Base-by-base conservation (phyloP, 2,329 filamentous ascomycete species). In the Sporothrix protearum region DNA sequence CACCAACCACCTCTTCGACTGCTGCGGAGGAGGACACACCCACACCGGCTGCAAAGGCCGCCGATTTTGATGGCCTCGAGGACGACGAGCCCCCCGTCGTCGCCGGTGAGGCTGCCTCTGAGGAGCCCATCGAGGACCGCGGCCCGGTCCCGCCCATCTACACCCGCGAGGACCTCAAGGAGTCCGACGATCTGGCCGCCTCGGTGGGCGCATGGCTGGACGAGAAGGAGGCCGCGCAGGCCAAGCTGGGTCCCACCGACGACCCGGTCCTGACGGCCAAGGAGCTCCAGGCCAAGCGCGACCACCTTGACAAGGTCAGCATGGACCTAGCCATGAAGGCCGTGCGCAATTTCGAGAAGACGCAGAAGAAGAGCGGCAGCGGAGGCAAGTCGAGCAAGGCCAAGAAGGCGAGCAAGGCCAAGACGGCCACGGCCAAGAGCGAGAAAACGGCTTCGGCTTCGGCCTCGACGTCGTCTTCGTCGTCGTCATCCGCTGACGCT, bases 51-150 rank as follows among this genome's bases (percentile, higher is more conserved):
- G 19, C 86, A 19, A 80, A 84, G 12, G 84, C 83, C 51, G 84
- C 83, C 51, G 87, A 88, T 2, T 89, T 92, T 76, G 92, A 89
- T 45, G 91, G 89, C n/a, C 87, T 96, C 0, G 94, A 97, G 74
- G 93, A 96, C 68, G 91, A 93, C 28, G 81, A 83, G 6, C 42
- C 76, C 2, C 77, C 78, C 45, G 78, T 76, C 10, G 78, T 79
- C 25, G 76, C 61, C n/a, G n/a, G n/a, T 4, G 22, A 42, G 12
- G 55, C 25, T 7, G 16, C 36, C 4, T 14, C 14, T 12, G 61
- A 47, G 36, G 84, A 86, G 57, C 76, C 81, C 9, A 74, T 80
- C 39, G 78, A 81, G 72, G 82, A 85, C 70, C 80, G 81, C 68
- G 86, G 87, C 0, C 86, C 88, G 22, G 81, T 87, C 30, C 87